Evolutionary conservation across 331 rosid genomes (phyloP).

Genomic region (Rhamnella rubrinervis): DNA sequence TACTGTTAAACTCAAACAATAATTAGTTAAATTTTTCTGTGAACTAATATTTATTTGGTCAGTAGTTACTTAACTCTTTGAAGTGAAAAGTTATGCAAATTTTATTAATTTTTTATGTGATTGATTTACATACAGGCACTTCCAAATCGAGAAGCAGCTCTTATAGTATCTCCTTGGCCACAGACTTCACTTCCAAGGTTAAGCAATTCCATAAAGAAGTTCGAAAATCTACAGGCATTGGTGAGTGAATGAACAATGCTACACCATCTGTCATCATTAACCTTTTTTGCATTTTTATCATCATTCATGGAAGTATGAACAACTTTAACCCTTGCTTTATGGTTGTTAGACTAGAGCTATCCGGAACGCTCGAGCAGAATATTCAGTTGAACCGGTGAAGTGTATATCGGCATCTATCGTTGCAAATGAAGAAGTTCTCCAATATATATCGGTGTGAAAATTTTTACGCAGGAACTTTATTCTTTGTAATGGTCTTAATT

Average conservation of each 20-base stretch:
- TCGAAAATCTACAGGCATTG: constrained; percentile 85
- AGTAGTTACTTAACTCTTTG: background rate
- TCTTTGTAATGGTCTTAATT: background rate
- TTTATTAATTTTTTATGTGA: background rate
- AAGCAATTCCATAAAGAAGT: constrained; percentile 61
- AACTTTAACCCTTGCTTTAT: constrained; percentile 17
- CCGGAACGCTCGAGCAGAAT: constrained; percentile 94
- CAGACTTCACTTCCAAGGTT: constrained; percentile 68
- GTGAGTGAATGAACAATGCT: constrained; percentile 39
- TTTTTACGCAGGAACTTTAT: background rate
- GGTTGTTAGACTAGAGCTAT: constrained; percentile 65
- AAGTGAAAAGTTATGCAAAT: background rate
- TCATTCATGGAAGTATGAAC: background rate
- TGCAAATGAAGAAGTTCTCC: constrained; percentile 80
- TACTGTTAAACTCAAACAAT: background rate
- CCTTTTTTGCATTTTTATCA: background rate
- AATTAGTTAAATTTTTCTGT: background rate
- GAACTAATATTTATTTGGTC: background rate
- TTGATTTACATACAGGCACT: constrained; percentile 59
- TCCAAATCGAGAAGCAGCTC: constrained; percentile 74
- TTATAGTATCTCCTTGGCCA: constrained; percentile 87
- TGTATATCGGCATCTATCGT: constrained; percentile 82
- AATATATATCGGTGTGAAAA: constrained; percentile 42
- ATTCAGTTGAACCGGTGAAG: constrained; percentile 93
- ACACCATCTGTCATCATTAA: background rate